Percentiles rank a stretch among this genome's conserved stretches.
Conservation (phyloP, 2,329 filamentous ascomycete genomes). For the Fusarium poae region DNA sequence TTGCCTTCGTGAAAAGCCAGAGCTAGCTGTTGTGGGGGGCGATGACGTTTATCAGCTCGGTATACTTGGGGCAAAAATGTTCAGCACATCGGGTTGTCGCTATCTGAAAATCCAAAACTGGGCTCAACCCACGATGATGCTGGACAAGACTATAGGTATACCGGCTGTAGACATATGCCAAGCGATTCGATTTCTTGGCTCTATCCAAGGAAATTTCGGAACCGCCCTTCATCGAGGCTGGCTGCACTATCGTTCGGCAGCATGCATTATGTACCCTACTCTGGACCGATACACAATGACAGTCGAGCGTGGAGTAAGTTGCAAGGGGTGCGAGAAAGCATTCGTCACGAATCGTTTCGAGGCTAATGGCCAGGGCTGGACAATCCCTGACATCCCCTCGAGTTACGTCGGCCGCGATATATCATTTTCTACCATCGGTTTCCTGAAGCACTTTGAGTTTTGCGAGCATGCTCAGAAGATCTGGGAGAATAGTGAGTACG, state of each 20-base stretch:
- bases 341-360: not conserved
- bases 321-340: constrained; percentile 3
- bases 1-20: not conserved
- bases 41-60: not conserved
- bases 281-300: not conserved
- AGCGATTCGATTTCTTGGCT: not conserved
- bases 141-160: not conserved
- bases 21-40: not conserved
- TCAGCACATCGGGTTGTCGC: not conserved
- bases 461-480: constrained; percentile 8
- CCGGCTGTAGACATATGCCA: not conserved
- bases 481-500: not conserved
- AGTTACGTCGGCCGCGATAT: not conserved
- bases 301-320: constrained; percentile 2
- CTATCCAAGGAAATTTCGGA: too few species aligned
- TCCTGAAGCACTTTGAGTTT: constrained; percentile 7
- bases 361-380: too few species aligned
- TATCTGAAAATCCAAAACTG: not conserved
- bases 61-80: not conserved
- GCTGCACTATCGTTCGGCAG: not conserved
- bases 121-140: not conserved
- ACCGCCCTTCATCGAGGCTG: not conserved
- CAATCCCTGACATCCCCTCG: not conserved
- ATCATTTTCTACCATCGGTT: constrained; percentile 2
- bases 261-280: constrained; percentile 3